These are phyloP conservation scores for Phytopythium vexans DNA, from an alignment of 352 stramenopile genomes.

Conservation along the genomic window DNA sequence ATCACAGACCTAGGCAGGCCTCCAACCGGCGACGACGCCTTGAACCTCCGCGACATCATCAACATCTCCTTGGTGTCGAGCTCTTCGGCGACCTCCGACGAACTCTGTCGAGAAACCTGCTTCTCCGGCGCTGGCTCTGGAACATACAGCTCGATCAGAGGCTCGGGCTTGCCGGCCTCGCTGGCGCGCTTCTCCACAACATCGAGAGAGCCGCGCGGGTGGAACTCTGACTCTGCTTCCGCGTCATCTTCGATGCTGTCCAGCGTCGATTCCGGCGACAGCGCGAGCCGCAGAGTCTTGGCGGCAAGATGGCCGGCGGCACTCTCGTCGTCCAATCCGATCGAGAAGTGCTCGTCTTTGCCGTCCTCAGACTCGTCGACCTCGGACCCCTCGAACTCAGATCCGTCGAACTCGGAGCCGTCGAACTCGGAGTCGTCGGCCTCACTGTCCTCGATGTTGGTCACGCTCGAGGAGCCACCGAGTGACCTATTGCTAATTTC, in stretches of 20 bases:
- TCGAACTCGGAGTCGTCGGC: neutral
- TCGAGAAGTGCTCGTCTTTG: slow-evolving; percentile 6
- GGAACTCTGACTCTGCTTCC: neutral
- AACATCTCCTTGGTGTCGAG: slow-evolving; percentile 9
- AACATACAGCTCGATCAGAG: too few relatives aligned
- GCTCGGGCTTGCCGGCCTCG: neutral
- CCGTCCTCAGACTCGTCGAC: neutral
- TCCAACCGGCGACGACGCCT: neutral
- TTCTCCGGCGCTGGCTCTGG: too few relatives aligned
- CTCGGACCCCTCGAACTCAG: neutral
- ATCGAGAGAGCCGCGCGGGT: slow-evolving; percentile 1
- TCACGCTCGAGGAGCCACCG: neutral
- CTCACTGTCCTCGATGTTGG: neutral
- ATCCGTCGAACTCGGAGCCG: neutral
- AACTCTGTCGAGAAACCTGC: too few relatives aligned
- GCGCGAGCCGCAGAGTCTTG: neutral
- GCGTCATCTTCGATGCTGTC: slow-evolving; percentile 4
- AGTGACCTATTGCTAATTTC: too few relatives aligned
- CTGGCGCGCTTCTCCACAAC: slow-evolving; percentile 4
- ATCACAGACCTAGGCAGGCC: slow-evolving; percentile 2
- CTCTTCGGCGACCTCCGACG: neutral
- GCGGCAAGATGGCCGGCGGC: neutral
- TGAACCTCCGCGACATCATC: neutral
- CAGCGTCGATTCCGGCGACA: slow-evolving; percentile 3
- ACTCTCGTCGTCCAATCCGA: slow-evolving; percentile 1